Evolutionary conservation across 306 rosid genomes (phyloP), one percentile per base, ranked within the genome.

Genomic region (Alnus glutinosa): DNA sequence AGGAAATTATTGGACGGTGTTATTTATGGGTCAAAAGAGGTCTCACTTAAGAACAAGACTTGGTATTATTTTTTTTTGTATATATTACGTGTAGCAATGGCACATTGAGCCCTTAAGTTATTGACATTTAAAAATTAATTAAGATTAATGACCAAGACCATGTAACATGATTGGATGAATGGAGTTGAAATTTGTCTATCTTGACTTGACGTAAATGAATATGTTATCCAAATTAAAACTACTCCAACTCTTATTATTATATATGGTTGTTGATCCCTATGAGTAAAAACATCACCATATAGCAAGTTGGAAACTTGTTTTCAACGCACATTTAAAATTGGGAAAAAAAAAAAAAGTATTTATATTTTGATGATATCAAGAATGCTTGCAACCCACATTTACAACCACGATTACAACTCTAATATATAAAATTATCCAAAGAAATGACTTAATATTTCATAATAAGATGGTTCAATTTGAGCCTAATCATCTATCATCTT

Each of bases 51-150:
- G n/a, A 63, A 1, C 16, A 18, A 16, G 50, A 0, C 12, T 15
- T 66, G 12, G 14, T 71, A 23, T 23, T 23, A 12, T 47, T 62
- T 34, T 55, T 55, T 9, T 18, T 32, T 4, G 2, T 28, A 19
- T 59, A 36, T 59, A 59, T 63, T 70, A 50, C 61, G 16, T 61
- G 77, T 30, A 49, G 28, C 6, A 7, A 18, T 15, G 66, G 68
- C 61, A 39, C 71, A 54, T 81, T 0, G 78, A 63, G 78, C 71
- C 49, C 75, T 39, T 36, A 49, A 48, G 49, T 58, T 4, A 49
- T 70, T 36, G 39, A 75, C 11, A 59, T 51, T 23, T 23, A 23
- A 23, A 23, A 23, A 23, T 23, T 23, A 23, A 55, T 13, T 58
- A 59, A 50, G 42, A 15, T 59, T 3, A 5, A 42, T 42, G 4